A percentile compares a stretch with the other conserved stretches of the same genome.
Evolutionary conservation across 768 basidiomycete genomes (phyloP).

Genomic region (Hypsizygus marmoreus): DNA sequence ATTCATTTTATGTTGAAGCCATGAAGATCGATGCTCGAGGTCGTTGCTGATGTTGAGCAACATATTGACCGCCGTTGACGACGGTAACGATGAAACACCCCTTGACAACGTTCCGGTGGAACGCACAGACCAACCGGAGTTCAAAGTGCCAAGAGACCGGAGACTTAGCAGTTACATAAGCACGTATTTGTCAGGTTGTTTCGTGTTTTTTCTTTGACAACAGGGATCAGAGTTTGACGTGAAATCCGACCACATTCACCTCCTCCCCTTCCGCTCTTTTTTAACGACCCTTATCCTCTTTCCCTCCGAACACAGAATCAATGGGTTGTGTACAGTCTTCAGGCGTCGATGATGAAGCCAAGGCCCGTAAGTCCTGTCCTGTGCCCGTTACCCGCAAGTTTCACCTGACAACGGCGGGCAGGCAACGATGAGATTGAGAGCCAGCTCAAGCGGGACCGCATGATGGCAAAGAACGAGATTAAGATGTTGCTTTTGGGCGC

Average conservation of each 20-base stretch:
- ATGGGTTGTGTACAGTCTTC: slow-evolving; percentile 81
- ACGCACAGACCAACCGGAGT: too few relatives aligned
- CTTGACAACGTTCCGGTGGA: too few relatives aligned
- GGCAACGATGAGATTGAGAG: slow-evolving; percentile 94
- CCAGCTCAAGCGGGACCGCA: slow-evolving; percentile 85
- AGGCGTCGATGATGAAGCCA: slow-evolving; percentile 76
- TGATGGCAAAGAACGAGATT: slow-evolving; percentile 91
- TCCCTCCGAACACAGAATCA: slow-evolving; percentile 11
- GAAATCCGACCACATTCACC: neutral
- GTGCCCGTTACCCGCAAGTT: neutral
- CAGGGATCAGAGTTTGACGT: slow-evolving; percentile 5
- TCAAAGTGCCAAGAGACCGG: too few relatives aligned
- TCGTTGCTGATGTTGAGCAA: too few relatives aligned
- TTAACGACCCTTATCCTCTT: neutral
- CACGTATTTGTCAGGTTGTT: slow-evolving; percentile 14
- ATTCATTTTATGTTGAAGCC: too few relatives aligned
- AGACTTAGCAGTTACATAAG: too few relatives aligned
- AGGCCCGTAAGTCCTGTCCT: slow-evolving; percentile 63
- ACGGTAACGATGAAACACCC: too few relatives aligned
- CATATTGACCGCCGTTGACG: too few relatives aligned
- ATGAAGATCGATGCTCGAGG: too few relatives aligned
- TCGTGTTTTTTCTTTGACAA: slow-evolving; percentile 12
- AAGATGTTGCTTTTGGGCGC: slow-evolving; percentile 96
- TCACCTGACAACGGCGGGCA: slow-evolving; percentile 25
- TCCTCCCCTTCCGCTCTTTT: neutral